Percentiles rank a stretch among this genome's conserved stretches.
phyloP scores from a whole-genome alignment of 2,329 filamentous ascomycete genomes.

The Aspergillus candidus region DNA sequence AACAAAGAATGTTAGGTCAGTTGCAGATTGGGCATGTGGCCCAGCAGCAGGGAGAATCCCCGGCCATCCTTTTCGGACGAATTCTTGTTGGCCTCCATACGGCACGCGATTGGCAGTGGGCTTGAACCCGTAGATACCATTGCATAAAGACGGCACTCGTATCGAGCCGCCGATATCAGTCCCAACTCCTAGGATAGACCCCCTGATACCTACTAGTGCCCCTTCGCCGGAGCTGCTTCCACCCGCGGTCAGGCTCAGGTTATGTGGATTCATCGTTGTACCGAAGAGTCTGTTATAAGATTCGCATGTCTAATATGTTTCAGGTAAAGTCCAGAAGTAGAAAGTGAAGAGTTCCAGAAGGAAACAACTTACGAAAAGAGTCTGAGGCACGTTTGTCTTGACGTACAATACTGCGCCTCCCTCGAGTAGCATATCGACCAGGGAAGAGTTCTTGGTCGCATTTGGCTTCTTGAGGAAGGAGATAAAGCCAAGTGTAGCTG shows the following conservation, averaged over 20 bases:
- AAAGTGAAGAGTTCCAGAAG: not conserved
- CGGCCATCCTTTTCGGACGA: conserved; percentile 13
- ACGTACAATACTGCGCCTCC: conserved; percentile 22
- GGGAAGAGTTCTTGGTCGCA: conserved; percentile 9
- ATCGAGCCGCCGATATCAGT: conserved; percentile 32
- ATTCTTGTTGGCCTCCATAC: conserved; percentile 18
- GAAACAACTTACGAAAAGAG: conserved; percentile 18
- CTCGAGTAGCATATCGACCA: conserved; percentile 14
- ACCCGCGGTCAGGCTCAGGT: conserved; percentile 14
- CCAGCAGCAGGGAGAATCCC: conserved; percentile 11
- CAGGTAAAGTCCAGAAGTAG: not conserved
- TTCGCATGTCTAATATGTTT: conserved; percentile 7
- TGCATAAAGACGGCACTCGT: conserved; percentile 28
- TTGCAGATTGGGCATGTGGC: conserved; percentile 10
- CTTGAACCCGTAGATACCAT: conserved; percentile 29
- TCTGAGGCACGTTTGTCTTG: conserved; percentile 26
- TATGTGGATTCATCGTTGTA: conserved; percentile 18
- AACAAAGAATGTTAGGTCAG: conserved; percentile 11
- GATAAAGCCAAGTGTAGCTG: conserved; percentile 13
- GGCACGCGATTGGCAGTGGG: conserved; percentile 24
- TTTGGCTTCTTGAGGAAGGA: conserved; percentile 14
- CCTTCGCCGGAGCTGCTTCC: conserved; percentile 27
- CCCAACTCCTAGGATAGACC: conserved; percentile 25
- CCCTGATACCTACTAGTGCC: conserved; percentile 27
- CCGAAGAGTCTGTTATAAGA: conserved; percentile 20